These are phyloP conservation scores for Chaetomium strumarium DNA, from an alignment of 2,329 filamentous ascomycete species.

Conservation along the genomic window DNA sequence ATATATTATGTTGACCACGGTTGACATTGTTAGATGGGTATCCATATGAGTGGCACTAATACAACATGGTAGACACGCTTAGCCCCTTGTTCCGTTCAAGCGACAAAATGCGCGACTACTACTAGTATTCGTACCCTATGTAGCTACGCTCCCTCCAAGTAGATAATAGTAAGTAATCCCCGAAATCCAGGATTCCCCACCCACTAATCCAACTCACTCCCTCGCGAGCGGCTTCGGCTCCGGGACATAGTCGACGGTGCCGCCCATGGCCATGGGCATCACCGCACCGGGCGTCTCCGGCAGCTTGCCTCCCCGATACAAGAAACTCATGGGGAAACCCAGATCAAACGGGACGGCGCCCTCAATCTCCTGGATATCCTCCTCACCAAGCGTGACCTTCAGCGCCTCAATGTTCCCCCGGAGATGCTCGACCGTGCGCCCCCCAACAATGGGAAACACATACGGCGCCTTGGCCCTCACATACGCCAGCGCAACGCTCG, in stretches of 20 bases:
- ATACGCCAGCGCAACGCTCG: conserved; percentile 60
- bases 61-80: too few species aligned
- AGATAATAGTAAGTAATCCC: too few species aligned
- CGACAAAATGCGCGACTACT: too few species aligned
- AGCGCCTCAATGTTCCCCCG: conserved; percentile 65
- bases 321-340: neutral
- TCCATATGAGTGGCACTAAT: too few species aligned
- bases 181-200: too few species aligned
- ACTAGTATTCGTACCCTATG: too few species aligned
- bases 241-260: conserved; percentile 3
- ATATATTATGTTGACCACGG: too few species aligned
- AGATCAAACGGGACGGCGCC: neutral
- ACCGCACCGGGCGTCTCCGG: neutral
- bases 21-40: too few species aligned
- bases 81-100: too few species aligned
- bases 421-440: conserved; percentile 63
- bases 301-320: neutral
- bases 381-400: conserved; percentile 48
- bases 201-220: neutral
- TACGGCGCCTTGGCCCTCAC: conserved; percentile 66
- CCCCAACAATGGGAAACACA: conserved; percentile 68
- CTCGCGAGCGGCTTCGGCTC: conserved; percentile 2
- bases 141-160: too few species aligned
- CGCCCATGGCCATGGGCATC: neutral
- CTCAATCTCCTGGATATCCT: conserved; percentile 48